Evolutionary conservation across 2,329 filamentous ascomycete species (phyloP).

Genomic region (Fusarium piperis): DNA sequence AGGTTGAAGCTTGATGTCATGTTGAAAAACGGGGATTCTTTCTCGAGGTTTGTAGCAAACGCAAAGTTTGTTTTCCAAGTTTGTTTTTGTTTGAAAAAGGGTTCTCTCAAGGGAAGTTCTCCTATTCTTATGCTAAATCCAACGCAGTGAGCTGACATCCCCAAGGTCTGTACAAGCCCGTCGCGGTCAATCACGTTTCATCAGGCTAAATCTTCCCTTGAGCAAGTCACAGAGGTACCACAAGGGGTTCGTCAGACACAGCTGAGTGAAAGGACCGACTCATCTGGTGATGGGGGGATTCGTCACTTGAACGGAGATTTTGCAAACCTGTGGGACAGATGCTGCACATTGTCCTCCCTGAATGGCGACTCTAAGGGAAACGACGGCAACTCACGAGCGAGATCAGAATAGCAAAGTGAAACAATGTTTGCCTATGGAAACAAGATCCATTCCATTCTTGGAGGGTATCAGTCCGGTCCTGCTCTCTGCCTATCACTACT

Average conservation of each 20-base stretch:
- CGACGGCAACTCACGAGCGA: not conserved
- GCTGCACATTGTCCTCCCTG: not conserved
- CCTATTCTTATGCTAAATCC: not conserved
- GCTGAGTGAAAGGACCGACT: slow-evolving; percentile 18
- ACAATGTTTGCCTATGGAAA: slow-evolving; percentile 3
- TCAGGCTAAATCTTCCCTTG: not conserved
- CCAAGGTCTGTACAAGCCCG: not conserved
- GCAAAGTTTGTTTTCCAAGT: not conserved
- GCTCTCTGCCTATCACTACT: not conserved
- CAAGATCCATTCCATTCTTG: slow-evolving; percentile 15
- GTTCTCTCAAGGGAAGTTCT: not conserved
- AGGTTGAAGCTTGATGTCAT: not conserved
- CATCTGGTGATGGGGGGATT: not conserved
- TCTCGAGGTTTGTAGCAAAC: not conserved
- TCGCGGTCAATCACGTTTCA: slow-evolving; percentile 12
- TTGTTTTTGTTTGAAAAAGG: not conserved
- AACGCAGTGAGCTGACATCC: not conserved
- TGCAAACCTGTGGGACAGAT: not conserved
- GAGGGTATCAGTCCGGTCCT: slow-evolving; percentile 35
- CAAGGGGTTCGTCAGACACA: slow-evolving; percentile 10
- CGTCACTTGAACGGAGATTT: not conserved
- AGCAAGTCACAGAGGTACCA: slow-evolving; percentile 2
- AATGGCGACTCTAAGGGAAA: not conserved
- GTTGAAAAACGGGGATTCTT: not conserved
- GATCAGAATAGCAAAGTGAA: not conserved